Evolutionary conservation across 169 alveolate genomes (phyloP), one percentile per base, ranked within the genome.

Genomic region (Plasmodium vivax): DNA sequence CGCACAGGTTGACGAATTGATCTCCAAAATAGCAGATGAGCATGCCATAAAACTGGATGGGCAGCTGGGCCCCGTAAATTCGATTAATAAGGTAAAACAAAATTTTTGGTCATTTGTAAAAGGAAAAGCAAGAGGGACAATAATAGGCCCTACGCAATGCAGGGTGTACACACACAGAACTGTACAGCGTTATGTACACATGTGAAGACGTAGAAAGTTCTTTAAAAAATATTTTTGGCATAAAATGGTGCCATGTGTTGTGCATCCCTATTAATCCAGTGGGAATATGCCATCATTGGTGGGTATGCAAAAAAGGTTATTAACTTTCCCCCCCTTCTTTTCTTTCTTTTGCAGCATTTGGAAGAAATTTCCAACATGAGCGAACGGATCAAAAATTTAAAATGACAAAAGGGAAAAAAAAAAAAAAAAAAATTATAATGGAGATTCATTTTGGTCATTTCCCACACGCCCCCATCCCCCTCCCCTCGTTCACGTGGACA

Each of bases 11-110:
- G 87, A 85, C 45, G 93, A 85, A 75, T 45, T 85, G 71, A 85
- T 85, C 62, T 85, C 93, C 14, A 85, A 85, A 85, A 85, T 85
- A 71, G 93, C 93, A 51, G 93, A 85, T 54, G 93, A 85, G 45
- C 93, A 85, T 62, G 93, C 93, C 62, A 51, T 85, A 51, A 74
- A 75, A 68, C 47, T 85, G 23, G 93, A 85, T 23, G 93, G 93
- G 23, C 93, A 85, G 68, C 30, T 85, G 19, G 93, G 93, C n/a
- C 85, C 93, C 68, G 85, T 79, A 75, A 75, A 54, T 75, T 34
- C 93, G 12, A 85, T 85, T 51, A 77, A 85, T 51, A 85, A 85
- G 74, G 93, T 85, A 79, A 68, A 68, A 68, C 41, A 68, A 8
- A 4, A 84, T 32, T 54, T 71, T 10, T 9, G 2, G 5, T 43